These are phyloP conservation scores for Aspergillus persii DNA, from an alignment of 2,329 filamentous ascomycete species.

Conservation along the genomic window DNA sequence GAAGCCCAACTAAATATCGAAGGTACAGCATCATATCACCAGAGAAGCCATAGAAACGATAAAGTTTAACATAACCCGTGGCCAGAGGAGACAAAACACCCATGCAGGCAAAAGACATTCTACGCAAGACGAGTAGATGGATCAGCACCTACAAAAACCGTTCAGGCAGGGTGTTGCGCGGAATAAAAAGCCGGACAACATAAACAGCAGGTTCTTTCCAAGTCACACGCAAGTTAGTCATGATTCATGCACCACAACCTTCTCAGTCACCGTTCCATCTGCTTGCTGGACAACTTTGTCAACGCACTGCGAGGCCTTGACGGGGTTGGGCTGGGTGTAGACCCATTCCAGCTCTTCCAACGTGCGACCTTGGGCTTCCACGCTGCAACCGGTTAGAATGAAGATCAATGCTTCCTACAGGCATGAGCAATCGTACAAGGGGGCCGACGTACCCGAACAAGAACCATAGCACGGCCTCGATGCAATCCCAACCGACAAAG, in stretches of 20 bases:
- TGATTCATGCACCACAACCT: conserved; percentile 32
- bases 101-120: too few relatives aligned
- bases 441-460: conserved; percentile 4
- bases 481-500: conserved; percentile 9
- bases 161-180: too few relatives aligned
- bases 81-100: too few relatives aligned
- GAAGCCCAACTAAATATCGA: too few relatives aligned
- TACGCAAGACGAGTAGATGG: too few relatives aligned
- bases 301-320: conserved; percentile 50
- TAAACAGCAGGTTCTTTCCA: neutral
- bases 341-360: conserved; percentile 53
- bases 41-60: too few relatives aligned
- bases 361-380: conserved; percentile 51
- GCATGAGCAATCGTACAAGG: neutral
- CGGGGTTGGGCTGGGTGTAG: conserved; percentile 50
- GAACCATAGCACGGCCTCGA: conserved; percentile 7
- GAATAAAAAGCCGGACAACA: too few relatives aligned
- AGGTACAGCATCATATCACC: too few relatives aligned
- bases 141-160: too few relatives aligned
- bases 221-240: neutral
- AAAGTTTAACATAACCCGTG: too few relatives aligned
- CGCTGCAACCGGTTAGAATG: conserved; percentile 28
- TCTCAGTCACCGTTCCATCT: conserved; percentile 49
- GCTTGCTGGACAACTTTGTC: conserved; percentile 50
- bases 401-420: neutral